Percentiles rank a stretch among this genome's conserved stretches.
Conservation (phyloP, 345 rosid species). For the Eucalyptus marginata region DNA sequence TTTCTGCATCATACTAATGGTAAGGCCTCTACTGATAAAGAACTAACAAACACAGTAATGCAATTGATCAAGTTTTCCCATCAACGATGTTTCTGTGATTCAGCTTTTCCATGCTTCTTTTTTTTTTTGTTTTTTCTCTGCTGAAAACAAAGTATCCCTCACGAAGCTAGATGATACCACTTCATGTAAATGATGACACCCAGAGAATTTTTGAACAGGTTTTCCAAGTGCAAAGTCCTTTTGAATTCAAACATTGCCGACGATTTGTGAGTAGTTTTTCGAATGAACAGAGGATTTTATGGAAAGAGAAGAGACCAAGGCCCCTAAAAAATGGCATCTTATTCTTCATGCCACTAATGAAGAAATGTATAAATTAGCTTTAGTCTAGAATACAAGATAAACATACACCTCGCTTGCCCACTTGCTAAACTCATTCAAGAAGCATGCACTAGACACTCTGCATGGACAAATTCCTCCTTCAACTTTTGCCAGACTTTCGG, state of each 20-base stretch:
- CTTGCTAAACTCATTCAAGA: background rate
- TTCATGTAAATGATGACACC: background rate
- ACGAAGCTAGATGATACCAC: background rate
- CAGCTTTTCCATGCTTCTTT: background rate
- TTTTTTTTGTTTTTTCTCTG: background rate
- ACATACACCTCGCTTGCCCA: background rate
- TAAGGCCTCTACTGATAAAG: background rate
- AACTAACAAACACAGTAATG: background rate
- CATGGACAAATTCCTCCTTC: slow-evolving; percentile 19
- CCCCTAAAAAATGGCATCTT: background rate
- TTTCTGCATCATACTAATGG: background rate
- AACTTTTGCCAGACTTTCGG: slow-evolving; percentile 44
- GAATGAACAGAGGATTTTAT: background rate
- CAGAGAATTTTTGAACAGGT: background rate
- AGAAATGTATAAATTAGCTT: background rate
- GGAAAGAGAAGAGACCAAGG: background rate
- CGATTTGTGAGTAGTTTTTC: background rate
- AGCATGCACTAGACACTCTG: background rate
- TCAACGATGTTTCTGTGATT: background rate
- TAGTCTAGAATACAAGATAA: background rate
- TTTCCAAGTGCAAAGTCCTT: background rate
- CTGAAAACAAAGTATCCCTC: background rate
- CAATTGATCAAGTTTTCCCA: background rate
- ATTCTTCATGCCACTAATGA: background rate
- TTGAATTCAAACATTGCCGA: background rate